Evolutionary conservation across 352 stramenopile genomes (phyloP).

Genomic region (Phytophthora melonis): DNA sequence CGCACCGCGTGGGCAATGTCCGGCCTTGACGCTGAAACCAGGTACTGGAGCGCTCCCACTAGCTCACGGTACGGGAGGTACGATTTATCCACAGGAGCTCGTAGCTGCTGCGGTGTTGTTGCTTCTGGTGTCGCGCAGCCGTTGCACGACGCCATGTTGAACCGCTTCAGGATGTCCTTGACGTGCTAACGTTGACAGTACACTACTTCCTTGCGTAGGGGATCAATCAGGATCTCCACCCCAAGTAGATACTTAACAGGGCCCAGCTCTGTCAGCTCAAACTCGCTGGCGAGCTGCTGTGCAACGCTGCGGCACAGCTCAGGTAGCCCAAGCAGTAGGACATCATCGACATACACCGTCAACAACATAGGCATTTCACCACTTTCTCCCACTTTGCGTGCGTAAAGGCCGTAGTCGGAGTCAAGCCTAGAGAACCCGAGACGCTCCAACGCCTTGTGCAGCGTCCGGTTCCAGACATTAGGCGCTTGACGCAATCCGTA

Average conservation of each 20-base stretch:
- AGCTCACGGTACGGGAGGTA: no score
- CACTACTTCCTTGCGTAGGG: no score
- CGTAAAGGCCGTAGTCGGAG: not conserved
- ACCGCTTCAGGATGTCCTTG: no score
- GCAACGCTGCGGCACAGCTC: not conserved
- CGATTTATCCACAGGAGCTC: no score
- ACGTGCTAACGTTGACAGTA: no score
- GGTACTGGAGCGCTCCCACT: no score
- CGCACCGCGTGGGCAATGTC: no score
- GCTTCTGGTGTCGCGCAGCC: not conserved
- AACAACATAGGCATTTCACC: not conserved
- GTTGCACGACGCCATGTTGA: not conserved
- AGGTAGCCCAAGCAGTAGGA: not conserved
- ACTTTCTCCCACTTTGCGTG: not conserved
- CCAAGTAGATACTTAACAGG: no score
- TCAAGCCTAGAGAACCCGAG: not conserved
- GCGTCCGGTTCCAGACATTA: not conserved
- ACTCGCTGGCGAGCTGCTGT: not conserved
- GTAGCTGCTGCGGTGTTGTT: no score
- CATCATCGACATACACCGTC: not conserved
- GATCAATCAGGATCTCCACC: no score
- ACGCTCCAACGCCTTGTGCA: not conserved
- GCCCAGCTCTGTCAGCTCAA: not conserved
- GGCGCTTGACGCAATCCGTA: not conserved
- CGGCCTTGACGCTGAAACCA: no score